A percentile compares a stretch with the other conserved stretches of the same genome.
phyloP scores from a whole-genome alignment of 1,284 basidiomycete genomes.

The Leccinum holopus region DNA sequence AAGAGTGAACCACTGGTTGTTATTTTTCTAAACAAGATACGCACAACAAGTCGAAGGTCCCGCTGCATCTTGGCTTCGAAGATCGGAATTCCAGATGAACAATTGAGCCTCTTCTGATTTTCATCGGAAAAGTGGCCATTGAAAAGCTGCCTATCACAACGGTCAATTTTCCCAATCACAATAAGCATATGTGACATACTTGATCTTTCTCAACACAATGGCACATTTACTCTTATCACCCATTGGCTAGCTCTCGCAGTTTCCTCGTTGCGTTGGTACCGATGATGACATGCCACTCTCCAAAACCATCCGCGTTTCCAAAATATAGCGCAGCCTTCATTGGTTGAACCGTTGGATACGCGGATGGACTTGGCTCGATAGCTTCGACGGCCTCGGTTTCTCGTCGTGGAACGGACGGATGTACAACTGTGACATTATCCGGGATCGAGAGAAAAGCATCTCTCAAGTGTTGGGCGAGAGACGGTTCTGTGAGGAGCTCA shows the following conservation, averaged over 20 bases:
- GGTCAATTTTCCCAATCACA: conserved; percentile 1
- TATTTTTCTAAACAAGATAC: conserved; percentile 15
- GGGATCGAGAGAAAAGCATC: conserved; percentile 13
- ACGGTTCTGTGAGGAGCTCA: conserved; percentile 19
- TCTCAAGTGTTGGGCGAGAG: conserved; percentile 16
- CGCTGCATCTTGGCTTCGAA: conserved; percentile 69
- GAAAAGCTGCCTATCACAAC: conserved; percentile 54
- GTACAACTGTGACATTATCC: neutral
- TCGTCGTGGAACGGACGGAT: neutral
- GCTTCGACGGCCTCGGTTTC: neutral
- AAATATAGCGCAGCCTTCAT: conserved; percentile 51
- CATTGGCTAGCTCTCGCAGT: conserved; percentile 41
- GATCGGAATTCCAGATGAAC: conserved; percentile 50
- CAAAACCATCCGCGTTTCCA: conserved; percentile 51
- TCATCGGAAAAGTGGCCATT: conserved; percentile 65
- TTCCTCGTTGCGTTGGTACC: conserved; percentile 44
- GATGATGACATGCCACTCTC: conserved; percentile 53
- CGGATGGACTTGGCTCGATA: conserved; percentile 20
- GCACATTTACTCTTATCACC: conserved; percentile 43
- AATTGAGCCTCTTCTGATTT: conserved; percentile 64
- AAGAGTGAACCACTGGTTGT: neutral
- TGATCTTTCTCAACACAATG: conserved; percentile 60
- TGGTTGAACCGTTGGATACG: conserved; percentile 47
- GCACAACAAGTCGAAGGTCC: conserved; percentile 60
- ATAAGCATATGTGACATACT: conserved; percentile 34